Evolutionary conservation across 208 protist genomes (phyloP).

Genomic region (Acanthamoeba sp.): DNA sequence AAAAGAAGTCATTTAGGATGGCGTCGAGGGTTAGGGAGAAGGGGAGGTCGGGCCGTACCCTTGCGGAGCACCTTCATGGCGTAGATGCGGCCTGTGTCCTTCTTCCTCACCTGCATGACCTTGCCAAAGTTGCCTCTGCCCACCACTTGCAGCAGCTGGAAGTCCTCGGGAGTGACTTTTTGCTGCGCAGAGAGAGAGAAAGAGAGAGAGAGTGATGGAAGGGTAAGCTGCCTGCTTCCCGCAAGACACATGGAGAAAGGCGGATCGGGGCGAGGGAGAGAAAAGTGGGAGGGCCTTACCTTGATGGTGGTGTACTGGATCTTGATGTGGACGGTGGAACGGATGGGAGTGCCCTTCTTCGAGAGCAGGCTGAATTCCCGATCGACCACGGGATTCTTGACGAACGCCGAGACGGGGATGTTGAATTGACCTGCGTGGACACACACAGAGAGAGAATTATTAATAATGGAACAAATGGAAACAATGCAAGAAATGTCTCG

Average conservation of each 20-base stretch:
- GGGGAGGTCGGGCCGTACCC: constrained; percentile 79
- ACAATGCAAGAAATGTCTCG: no score
- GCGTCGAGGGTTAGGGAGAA: constrained; percentile 78
- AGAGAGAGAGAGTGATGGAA: not conserved
- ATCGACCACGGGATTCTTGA: constrained; percentile 6
- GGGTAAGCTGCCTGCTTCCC: not conserved
- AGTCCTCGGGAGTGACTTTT: constrained; percentile 78
- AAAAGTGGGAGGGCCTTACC: not conserved
- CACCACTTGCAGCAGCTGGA: constrained; percentile 78
- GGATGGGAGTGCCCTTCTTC: constrained; percentile 16
- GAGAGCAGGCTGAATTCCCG: not conserved
- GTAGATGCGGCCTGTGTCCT: constrained; percentile 85
- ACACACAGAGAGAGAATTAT: no score
- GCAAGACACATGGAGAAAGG: not conserved
- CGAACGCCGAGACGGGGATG: not conserved
- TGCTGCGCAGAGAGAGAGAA: not conserved
- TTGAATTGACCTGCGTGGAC: constrained; percentile 2
- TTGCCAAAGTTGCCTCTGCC: constrained; percentile 87
- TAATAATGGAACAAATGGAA: not conserved
- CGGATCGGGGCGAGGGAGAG: not conserved
- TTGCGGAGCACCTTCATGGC: constrained; percentile 91
- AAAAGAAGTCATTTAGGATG: not conserved
- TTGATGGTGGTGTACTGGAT: constrained; percentile 55
- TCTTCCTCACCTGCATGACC: constrained; percentile 89
- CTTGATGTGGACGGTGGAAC: constrained; percentile 1